These are phyloP conservation scores for Sparassis latifolia DNA, from an alignment of 1,284 basidiomycete species.

Conservation along the genomic window DNA sequence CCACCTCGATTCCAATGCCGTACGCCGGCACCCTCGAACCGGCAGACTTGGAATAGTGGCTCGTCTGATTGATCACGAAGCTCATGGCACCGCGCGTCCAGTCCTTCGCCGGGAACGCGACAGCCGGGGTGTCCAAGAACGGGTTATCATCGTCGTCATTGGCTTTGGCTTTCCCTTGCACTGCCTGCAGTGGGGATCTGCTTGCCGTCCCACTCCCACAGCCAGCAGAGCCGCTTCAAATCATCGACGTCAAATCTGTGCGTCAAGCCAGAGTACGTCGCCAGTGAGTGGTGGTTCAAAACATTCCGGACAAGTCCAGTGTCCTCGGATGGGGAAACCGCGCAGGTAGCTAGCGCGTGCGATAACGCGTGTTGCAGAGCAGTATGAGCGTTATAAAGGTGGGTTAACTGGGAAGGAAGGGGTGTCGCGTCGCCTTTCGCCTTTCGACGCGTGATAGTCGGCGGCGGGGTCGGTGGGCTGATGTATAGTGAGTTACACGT, in stretches of 20 bases:
- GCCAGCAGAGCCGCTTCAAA: conserved; percentile 69
- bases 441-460: conserved; percentile 31
- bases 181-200: conserved; percentile 2
- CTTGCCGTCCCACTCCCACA: conserved; percentile 80
- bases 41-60: conserved; percentile 58
- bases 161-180: conserved; percentile 3
- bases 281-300: conserved; percentile 66
- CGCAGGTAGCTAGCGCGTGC: conserved; percentile 74
- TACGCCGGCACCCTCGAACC: conserved; percentile 69
- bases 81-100: conserved; percentile 78
- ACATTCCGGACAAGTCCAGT: conserved; percentile 70
- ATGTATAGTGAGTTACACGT: not conserved
- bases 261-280: conserved; percentile 60
- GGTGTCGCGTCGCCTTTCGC: conserved; percentile 21
- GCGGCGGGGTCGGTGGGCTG: conserved; percentile 53
- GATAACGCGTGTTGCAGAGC: conserved; percentile 73
- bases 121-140: conserved; percentile 42
- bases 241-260: conserved; percentile 60
- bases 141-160: conserved; percentile 59
- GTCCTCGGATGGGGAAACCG: conserved; percentile 68
- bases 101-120: conserved; percentile 32
- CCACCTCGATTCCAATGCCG: conserved; percentile 78
- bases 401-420: conserved; percentile 54
- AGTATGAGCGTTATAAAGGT: conserved; percentile 55
- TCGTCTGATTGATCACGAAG: conserved; percentile 62